Evolutionary conservation across 768 basidiomycete species (phyloP).

Genomic region (Leccinum fibrillosum): DNA sequence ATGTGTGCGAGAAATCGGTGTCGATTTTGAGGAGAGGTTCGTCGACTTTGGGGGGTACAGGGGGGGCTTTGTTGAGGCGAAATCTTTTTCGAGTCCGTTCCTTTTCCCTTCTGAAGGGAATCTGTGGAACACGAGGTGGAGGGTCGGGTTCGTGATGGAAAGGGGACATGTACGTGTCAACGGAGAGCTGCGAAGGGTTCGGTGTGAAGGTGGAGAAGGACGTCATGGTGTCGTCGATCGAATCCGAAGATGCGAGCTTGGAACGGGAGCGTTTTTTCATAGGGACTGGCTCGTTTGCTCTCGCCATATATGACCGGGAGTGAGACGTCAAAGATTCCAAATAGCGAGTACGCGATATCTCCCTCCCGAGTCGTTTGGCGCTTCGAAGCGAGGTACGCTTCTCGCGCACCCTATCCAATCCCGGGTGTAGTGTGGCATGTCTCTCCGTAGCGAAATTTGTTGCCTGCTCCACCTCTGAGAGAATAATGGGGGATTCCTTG

Average conservation of each 20-base stretch:
- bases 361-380: no score
- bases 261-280: conserved; percentile 38
- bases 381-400: no score
- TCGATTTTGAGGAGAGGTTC: conserved; percentile 19
- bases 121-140: conserved; percentile 5
- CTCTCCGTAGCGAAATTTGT: no score
- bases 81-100: conserved; percentile 19
- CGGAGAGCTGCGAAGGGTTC: conserved; percentile 29
- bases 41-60: conserved; percentile 7
- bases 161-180: conserved; percentile 18
- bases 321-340: no score
- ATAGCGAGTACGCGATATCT: no score
- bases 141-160: neutral
- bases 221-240: conserved; percentile 23
- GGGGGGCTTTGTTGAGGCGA: neutral
- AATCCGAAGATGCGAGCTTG: conserved; percentile 37
- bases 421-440: no score
- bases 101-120: conserved; percentile 28
- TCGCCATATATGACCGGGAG: no score
- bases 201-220: conserved; percentile 38
- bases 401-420: no score
- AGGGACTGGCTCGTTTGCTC: no score
- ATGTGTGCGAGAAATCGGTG: conserved; percentile 50
- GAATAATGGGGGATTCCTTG: no score
- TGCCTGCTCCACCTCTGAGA: no score